Conservation (phyloP, 169 alveolate genomes). For the Amoebophrya sp. region DNA sequence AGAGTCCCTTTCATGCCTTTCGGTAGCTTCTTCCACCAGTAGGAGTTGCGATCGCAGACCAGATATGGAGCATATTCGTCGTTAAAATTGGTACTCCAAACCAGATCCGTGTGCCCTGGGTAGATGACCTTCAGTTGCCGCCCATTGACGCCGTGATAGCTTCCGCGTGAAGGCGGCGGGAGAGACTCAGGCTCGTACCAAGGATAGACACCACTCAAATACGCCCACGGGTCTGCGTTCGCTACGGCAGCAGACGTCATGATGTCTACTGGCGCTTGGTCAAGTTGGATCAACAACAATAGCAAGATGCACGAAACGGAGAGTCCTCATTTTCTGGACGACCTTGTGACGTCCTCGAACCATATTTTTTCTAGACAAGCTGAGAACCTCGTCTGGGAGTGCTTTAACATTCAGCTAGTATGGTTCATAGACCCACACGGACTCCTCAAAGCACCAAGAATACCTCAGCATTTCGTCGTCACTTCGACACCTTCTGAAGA, state of each 20-base stretch:
- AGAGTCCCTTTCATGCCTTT: not conserved
- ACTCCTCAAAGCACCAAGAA: too few species aligned
- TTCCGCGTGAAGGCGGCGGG: not conserved
- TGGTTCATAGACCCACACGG: too few species aligned
- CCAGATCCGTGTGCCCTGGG: conserved; percentile 20
- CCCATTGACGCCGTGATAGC: conserved; percentile 12
- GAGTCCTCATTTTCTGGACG: too few species aligned
- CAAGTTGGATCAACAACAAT: too few species aligned
- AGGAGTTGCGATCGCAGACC: not conserved
- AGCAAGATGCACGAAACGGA: too few species aligned
- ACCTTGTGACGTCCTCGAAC: too few species aligned
- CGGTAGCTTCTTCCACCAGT: conserved; percentile 14
- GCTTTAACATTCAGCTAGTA: too few species aligned
- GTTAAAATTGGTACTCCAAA: not conserved
- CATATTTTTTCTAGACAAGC: too few species aligned
- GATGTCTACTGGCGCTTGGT: too few species aligned
- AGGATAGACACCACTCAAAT: not conserved
- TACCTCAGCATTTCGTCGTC: too few species aligned
- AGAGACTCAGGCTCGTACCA: not conserved
- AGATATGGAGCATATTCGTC: not conserved
- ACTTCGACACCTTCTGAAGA: too few species aligned
- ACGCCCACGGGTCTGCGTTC: not conserved
- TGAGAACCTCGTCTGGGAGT: too few species aligned
- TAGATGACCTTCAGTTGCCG: not conserved
- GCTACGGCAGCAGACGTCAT: not conserved